These are phyloP conservation scores for Coemansia sp. DNA, from an alignment of 192 early-diverging fungal genomes.

Conservation along the genomic window DNA sequence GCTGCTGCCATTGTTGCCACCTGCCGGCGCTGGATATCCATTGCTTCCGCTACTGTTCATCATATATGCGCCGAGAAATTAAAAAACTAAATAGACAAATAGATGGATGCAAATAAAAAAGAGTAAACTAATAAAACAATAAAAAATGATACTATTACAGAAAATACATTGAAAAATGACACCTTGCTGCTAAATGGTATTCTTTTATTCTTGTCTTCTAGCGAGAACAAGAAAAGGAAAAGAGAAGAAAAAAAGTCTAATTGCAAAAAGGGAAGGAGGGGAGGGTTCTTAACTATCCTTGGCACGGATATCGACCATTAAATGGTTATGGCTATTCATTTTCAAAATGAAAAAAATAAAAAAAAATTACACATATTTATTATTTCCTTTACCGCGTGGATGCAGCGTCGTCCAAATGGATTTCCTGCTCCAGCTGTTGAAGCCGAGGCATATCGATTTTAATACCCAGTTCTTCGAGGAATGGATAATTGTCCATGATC, in stretches of 20 bases:
- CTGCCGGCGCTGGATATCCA: neutral
- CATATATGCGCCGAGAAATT: neutral
- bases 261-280: no score
- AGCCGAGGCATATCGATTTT: neutral
- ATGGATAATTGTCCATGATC: neutral
- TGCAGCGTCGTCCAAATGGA: no score
- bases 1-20: neutral
- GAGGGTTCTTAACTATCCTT: no score
- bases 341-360: neutral
- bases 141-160: neutral
- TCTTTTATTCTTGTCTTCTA: neutral
- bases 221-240: no score
- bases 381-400: no score
- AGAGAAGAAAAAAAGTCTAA: no score
- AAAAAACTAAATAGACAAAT: neutral
- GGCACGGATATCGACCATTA: no score
- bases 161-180: neutral
- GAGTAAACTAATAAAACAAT: neutral
- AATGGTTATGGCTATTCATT: no score
- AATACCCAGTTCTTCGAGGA: neutral
- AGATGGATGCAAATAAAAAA: neutral
- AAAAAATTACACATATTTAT: no score
- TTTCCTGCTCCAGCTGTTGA: no score
- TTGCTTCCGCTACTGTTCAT: neutral
- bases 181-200: neutral